Base-by-base conservation (phyloP, 1,284 basidiomycete species). In the Cutaneotrichosporon sp. region DNA sequence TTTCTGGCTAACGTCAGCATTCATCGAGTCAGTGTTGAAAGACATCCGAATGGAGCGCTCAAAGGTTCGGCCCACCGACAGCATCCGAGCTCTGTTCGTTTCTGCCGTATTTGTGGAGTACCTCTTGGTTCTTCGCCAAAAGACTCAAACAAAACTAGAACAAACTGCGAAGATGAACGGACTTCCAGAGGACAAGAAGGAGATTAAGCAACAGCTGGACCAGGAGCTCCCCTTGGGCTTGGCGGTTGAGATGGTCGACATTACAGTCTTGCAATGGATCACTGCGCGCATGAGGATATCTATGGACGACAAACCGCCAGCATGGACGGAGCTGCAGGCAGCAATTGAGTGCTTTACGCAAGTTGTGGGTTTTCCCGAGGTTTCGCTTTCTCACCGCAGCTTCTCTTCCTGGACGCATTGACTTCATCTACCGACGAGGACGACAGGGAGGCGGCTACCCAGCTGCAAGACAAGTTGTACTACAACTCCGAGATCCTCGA, bases 401-500 rank as follows among this genome's bases (percentile, higher is more conserved):
- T 97, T 27, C 80, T 88, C 32, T 80, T 92, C 56, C 85, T 96
- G 64, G 90, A 94, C 63, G 72, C 71, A 11, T 82, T 86, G 79
- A 60, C 76, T 5, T 58, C 61, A 39, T 67, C 74, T 25, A 55
- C 61, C 4, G 84, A 84, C 49, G 74, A 81, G n/a, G 79, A 79
- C 4, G 79, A 90, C 54, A 75, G 78, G 31, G 87, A 93, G 38
- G 85, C 85, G 5, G 87, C 90, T 32, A 83, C 83, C 52, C 77
- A 85, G 12, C 78, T 97, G 3, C 88, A 90, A 64, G 84, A 90
- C 62, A 88, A 93, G 71, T 77, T 97, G 34, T 86, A 96, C 64
- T 97, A 96, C 76, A 91, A 92, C 64, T 90, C 88, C 31, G 89
- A 93, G 60, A 84, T 92, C 16, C 82, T 97, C 43, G 91, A 96